phyloP scores from a whole-genome alignment of 78 protist genomes.

The Chrysochromulina tobinii region DNA sequence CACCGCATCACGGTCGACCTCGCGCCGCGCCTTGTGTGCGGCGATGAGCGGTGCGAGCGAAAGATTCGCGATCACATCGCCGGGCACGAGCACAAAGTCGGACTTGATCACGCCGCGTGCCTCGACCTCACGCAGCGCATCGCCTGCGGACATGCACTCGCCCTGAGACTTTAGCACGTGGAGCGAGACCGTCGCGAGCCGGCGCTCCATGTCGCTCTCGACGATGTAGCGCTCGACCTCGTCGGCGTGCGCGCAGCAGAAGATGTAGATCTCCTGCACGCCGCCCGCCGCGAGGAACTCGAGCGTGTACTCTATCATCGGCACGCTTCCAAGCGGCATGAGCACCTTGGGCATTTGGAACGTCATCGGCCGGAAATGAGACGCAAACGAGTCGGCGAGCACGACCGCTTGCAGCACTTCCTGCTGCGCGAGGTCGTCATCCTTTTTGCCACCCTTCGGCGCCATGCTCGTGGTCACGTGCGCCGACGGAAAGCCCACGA shows the following conservation, averaged over 20 bases:
- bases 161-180: neutral
- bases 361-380: neutral
- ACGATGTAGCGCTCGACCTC: slow-evolving; percentile 55
- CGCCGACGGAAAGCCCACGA: no score
- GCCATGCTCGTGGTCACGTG: neutral
- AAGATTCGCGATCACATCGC: slow-evolving; percentile 78
- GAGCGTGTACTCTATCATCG: slow-evolving; percentile 84
- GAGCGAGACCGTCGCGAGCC: neutral
- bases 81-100: slow-evolving; percentile 76
- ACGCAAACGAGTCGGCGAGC: slow-evolving; percentile 22
- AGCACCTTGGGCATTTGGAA: slow-evolving; percentile 27
- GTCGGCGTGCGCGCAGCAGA: slow-evolving; percentile 68
- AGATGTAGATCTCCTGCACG: slow-evolving; percentile 69
- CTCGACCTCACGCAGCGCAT: slow-evolving; percentile 77
- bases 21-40: slow-evolving; percentile 69
- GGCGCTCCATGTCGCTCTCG: neutral
- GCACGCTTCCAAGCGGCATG: slow-evolving; percentile 76
- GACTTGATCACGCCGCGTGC: slow-evolving; percentile 45
- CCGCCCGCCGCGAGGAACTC: slow-evolving; percentile 79
- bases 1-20: slow-evolving; percentile 67
- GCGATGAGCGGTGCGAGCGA: slow-evolving; percentile 57
- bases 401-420: slow-evolving; percentile 32
- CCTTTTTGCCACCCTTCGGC: neutral
- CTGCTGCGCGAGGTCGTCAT: neutral
- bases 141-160: slow-evolving; percentile 65